These are phyloP conservation scores for Torrubiella hemipterigena DNA, from an alignment of 2,329 filamentous ascomycete genomes.

Conservation along the genomic window DNA sequence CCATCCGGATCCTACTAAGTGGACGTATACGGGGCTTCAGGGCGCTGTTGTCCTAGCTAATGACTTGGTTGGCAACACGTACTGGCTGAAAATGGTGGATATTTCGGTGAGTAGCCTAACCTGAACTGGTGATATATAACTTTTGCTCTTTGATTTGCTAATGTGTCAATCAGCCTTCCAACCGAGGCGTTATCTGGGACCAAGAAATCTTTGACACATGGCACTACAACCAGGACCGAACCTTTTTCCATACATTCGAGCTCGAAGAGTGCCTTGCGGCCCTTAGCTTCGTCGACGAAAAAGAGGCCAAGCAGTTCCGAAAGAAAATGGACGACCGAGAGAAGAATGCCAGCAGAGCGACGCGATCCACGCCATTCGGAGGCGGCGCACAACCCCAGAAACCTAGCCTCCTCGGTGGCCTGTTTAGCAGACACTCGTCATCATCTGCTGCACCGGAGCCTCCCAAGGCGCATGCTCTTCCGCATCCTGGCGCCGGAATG, in stretches of 20 bases:
- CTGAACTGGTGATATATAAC: no score
- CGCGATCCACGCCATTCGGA: slow-evolving; percentile 65
- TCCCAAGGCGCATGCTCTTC: slow-evolving; percentile 25
- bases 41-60: slow-evolving; percentile 86
- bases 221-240: slow-evolving; percentile 90
- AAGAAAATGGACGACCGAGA: slow-evolving; percentile 96
- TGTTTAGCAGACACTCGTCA: slow-evolving; percentile 52
- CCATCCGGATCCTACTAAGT: slow-evolving; percentile 73
- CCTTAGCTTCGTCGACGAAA: slow-evolving; percentile 89
- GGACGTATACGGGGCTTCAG: slow-evolving; percentile 89
- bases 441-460: slow-evolving; percentile 43
- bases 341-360: slow-evolving; percentile 88
- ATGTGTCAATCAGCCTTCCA: slow-evolving; percentile 44
- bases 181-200: slow-evolving; percentile 85
- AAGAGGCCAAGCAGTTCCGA: slow-evolving; percentile 91
- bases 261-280: slow-evolving; percentile 84
- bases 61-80: slow-evolving; percentile 88
- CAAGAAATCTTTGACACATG: slow-evolving; percentile 97
- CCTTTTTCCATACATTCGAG: slow-evolving; percentile 97
- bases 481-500: slow-evolving; percentile 32
- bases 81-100: slow-evolving; percentile 96
- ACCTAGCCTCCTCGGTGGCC: slow-evolving; percentile 43
- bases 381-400: slow-evolving; percentile 29
- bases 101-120: slow-evolving; percentile 54
- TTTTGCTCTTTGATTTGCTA: slow-evolving; percentile 8